phyloP scores from a whole-genome alignment of 164 flowering plant species.

The Kingdonia uniflora region DNA sequence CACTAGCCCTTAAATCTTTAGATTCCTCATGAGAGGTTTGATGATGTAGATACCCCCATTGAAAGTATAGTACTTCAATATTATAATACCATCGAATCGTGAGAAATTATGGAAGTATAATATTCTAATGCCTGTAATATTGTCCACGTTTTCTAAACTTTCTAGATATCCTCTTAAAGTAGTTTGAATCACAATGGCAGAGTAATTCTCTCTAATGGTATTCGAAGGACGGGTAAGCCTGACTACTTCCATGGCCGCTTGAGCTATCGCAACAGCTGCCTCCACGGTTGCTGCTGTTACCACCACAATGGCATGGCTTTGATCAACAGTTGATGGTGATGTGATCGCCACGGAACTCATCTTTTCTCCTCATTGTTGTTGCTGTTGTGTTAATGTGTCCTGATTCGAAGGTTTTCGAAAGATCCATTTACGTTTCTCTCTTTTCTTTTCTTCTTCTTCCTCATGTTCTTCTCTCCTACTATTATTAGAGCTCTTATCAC shows the following conservation, averaged over 20 bases:
- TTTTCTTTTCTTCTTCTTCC: too few species aligned
- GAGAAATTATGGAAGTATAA: too few species aligned
- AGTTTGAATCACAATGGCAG: conserved; percentile 63
- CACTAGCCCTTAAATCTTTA: too few species aligned
- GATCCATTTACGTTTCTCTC: conserved; percentile 65
- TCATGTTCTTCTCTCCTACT: too few species aligned
- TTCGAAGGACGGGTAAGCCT: conserved; percentile 35
- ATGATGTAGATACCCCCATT: too few species aligned
- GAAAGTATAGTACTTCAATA: too few species aligned
- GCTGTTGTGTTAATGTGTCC: conserved; percentile 12
- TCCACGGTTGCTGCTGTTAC: conserved; percentile 53
- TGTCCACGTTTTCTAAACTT: too few species aligned
- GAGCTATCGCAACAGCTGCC: conserved; percentile 62
- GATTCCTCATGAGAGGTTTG: too few species aligned
- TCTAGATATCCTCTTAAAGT: conserved; percentile 85
- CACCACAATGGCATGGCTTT: conserved; percentile 43
- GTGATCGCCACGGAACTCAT: neutral
- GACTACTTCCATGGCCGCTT: conserved; percentile 53
- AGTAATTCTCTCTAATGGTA: conserved; percentile 27
- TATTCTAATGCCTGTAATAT: too few species aligned
- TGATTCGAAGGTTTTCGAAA: conserved; percentile 40
- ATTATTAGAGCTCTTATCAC: too few species aligned
- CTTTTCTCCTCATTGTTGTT: conserved; percentile 8
- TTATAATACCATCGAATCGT: too few species aligned
- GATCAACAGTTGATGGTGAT: conserved; percentile 16